phyloP scores from a whole-genome alignment of 164 flowering plant species.

The Liquidambar formosana region DNA sequence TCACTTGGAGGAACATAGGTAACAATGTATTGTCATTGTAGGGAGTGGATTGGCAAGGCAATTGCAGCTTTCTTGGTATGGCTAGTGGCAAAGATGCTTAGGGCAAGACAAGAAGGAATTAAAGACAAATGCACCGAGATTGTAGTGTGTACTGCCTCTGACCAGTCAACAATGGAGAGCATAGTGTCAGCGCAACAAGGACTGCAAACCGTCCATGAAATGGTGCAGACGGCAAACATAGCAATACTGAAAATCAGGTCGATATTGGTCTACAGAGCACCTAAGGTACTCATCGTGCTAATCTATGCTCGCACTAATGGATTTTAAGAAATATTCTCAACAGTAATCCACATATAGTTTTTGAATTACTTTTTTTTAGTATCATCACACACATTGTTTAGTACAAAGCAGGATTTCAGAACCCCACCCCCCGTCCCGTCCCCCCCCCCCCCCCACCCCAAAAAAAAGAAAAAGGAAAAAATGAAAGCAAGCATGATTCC shows the following conservation, averaged over 20 bases:
- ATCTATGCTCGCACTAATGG: not conserved
- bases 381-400: too few species aligned
- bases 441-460: too few species aligned
- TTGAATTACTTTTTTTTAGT: too few species aligned
- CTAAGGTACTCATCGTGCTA: conserved; percentile 48
- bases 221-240: conserved; percentile 56
- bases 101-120: conserved; percentile 32
- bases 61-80: conserved; percentile 50
- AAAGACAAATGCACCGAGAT: conserved; percentile 40
- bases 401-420: too few species aligned
- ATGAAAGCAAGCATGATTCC: too few species aligned
- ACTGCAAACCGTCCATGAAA: conserved; percentile 40
- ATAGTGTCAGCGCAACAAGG: conserved; percentile 81
- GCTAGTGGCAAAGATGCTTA: conserved; percentile 47
- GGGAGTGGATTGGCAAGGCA: conserved; percentile 86
- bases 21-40: conserved; percentile 13
- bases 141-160: conserved; percentile 55
- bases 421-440: too few species aligned
- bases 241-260: conserved; percentile 65
- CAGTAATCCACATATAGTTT: too few species aligned
- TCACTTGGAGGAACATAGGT: not conserved
- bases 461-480: too few species aligned
- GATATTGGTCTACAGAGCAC: conserved; percentile 44
- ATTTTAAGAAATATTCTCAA: too few species aligned
- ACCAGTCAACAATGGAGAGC: conserved; percentile 71